Evolutionary conservation across 805 yeast species (phyloP).

Genomic region (Starmerella stigmatis): DNA sequence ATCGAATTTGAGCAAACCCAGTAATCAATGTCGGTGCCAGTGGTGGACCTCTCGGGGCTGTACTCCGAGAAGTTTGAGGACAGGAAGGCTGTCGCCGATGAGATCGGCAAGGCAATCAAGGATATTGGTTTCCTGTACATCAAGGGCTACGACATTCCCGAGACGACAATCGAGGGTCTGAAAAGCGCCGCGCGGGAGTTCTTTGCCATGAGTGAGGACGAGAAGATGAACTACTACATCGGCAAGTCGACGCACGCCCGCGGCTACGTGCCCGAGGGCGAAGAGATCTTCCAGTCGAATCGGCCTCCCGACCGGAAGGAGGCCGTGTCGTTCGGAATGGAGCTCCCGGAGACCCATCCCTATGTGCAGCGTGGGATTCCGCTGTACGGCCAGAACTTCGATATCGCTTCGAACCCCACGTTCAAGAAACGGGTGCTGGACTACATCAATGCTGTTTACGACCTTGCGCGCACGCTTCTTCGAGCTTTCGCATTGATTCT

Average conservation of each 20-base stretch:
- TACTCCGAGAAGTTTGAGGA: slow-evolving; percentile 8
- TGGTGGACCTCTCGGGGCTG: slow-evolving; percentile 14
- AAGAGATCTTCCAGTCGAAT: slow-evolving; percentile 4
- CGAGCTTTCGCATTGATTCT: slow-evolving; percentile 47
- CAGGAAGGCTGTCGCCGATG: slow-evolving; percentile 15
- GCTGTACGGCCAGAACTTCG: slow-evolving; percentile 48
- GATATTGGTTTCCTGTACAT: slow-evolving; percentile 47
- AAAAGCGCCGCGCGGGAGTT: slow-evolving; percentile 33
- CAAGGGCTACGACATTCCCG: slow-evolving; percentile 31
- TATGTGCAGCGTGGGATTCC: slow-evolving; percentile 32
- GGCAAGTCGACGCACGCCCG: slow-evolving; percentile 47
- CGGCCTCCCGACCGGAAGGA: slow-evolving; percentile 46
- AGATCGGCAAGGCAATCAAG: slow-evolving; percentile 38
- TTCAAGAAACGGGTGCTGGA: slow-evolving; percentile 36
- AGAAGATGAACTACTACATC: slow-evolving; percentile 33
- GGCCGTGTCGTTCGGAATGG: slow-evolving; percentile 46
- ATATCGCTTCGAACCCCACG: slow-evolving; percentile 42
- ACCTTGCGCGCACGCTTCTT: slow-evolving; percentile 36
- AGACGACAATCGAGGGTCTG: slow-evolving; percentile 29
- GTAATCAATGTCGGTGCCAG: slow-evolving; percentile 11
- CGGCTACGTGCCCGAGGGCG: slow-evolving; percentile 18
- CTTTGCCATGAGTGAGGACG: slow-evolving; percentile 39
- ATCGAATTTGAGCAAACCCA: too few species aligned
- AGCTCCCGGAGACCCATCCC: slow-evolving; percentile 20
- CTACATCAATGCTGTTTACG: slow-evolving; percentile 40